Evolutionary conservation across 2,329 filamentous ascomycete species (phyloP).

Genomic region (Epichloe sibirici): DNA sequence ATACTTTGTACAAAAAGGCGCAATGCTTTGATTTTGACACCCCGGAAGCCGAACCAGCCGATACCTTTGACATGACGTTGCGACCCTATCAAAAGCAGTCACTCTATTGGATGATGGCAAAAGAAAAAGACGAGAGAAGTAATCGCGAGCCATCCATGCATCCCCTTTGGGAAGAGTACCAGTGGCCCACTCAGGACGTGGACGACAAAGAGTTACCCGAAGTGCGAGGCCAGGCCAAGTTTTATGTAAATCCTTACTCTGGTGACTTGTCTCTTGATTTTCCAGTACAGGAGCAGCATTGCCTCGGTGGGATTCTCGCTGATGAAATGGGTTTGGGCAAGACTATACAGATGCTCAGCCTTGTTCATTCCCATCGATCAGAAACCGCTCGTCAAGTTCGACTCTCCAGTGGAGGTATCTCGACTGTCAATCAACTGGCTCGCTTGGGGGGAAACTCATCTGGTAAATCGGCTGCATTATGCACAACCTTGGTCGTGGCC

Average conservation of each 20-base stretch:
- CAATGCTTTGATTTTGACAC: constrained; percentile 95
- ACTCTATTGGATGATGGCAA: constrained; percentile 89
- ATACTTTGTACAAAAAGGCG: constrained; percentile 86
- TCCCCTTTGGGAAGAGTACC: constrained; percentile 92
- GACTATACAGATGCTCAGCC: constrained; percentile 94
- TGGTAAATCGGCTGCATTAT: constrained; percentile 57
- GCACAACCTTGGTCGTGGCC: constrained; percentile 88
- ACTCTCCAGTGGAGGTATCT: constrained; percentile 15
- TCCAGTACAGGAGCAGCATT: constrained; percentile 87
- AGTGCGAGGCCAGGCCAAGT: constrained; percentile 55
- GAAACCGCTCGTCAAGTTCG: constrained; percentile 32
- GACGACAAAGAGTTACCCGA: constrained; percentile 64
- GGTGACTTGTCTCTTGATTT: constrained; percentile 88
- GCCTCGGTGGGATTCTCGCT: constrained; percentile 81
- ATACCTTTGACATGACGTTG: constrained; percentile 70
- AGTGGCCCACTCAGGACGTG: constrained; percentile 77
- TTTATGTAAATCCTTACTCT: constrained; percentile 96
- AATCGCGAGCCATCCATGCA: constrained; percentile 77
- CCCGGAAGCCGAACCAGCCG: constrained; percentile 70
- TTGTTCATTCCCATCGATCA: constrained; percentile 74
- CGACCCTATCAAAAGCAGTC: constrained; percentile 94
- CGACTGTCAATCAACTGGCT: constrained; percentile 48
- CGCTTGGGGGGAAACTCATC: constrained; percentile 46
- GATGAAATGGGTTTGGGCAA: constrained; percentile 98
- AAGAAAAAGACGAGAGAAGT: constrained; percentile 69